A percentile compares a stretch with the other conserved stretches of the same genome.
phyloP scores from a whole-genome alignment of 148 eudicot species.

The Polygonum maritimum region DNA sequence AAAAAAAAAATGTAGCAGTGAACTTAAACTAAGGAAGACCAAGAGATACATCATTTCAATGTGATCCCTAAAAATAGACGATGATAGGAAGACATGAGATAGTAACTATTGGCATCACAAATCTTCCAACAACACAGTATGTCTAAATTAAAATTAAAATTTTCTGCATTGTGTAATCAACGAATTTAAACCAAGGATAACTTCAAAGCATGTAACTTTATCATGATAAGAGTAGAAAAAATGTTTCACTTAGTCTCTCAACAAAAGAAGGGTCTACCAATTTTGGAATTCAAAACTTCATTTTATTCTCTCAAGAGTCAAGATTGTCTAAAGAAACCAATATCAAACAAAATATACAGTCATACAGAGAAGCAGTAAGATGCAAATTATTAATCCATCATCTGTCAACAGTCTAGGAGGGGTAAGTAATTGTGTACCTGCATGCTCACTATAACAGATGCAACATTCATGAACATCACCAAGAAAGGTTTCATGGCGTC shows the following conservation, averaged over 20 bases:
- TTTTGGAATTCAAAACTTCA: neutral
- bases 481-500: slow-evolving; percentile 48
- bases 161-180: neutral
- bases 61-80: neutral
- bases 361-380: neutral
- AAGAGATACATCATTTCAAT: neutral
- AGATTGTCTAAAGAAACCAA: neutral
- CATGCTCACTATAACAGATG: slow-evolving; percentile 77
- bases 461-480: slow-evolving; percentile 66
- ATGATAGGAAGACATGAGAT: neutral
- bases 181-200: neutral
- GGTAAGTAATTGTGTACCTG: slow-evolving; percentile 42
- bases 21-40: neutral
- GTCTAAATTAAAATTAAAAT: neutral
- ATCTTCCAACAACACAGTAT: neutral
- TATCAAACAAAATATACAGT: neutral
- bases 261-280: neutral
- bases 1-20: neutral
- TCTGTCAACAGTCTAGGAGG: neutral
- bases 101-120: neutral
- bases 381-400: neutral
- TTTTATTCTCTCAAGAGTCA: neutral
- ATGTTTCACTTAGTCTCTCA: neutral
- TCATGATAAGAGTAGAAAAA: neutral
- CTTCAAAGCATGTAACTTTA: neutral